A percentile compares a stretch with the other conserved stretches of the same genome.
Evolutionary conservation across 192 early-diverging fungal species (phyloP).

Genomic region (Powellomyces hirtus): DNA sequence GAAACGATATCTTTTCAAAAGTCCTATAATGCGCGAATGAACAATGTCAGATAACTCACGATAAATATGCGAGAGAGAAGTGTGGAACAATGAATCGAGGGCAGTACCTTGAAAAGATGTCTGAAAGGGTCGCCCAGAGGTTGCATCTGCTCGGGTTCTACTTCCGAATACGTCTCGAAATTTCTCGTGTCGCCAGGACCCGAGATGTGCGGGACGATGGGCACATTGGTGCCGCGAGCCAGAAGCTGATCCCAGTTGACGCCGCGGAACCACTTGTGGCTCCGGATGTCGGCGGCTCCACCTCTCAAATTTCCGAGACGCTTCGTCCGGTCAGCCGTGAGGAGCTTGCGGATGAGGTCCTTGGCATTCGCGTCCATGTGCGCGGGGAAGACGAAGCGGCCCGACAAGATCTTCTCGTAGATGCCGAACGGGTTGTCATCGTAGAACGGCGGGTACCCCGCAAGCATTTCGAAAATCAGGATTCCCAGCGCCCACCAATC

Average conservation of each 20-base stretch:
- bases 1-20: too few relatives aligned
- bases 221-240: slow-evolving; percentile 71
- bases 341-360: slow-evolving; percentile 87
- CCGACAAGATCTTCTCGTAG: slow-evolving; percentile 96
- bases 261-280: slow-evolving; percentile 90
- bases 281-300: slow-evolving; percentile 88
- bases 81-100: too few relatives aligned
- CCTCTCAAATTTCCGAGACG: slow-evolving; percentile 87
- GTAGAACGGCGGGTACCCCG: slow-evolving; percentile 95
- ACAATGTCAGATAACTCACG: too few relatives aligned
- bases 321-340: slow-evolving; percentile 88
- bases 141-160: slow-evolving; percentile 58
- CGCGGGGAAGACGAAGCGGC: slow-evolving; percentile 83
- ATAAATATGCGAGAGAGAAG: too few relatives aligned
- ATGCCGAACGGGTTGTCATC: slow-evolving; percentile 98
- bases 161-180: slow-evolving; percentile 96
- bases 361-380: slow-evolving; percentile 82
- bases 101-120: slow-evolving; percentile 61
- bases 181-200: slow-evolving; percentile 95
- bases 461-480: slow-evolving; percentile 97
- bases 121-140: slow-evolving; percentile 68
- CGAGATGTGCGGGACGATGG: slow-evolving; percentile 84
- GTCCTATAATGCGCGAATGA: too few relatives aligned
- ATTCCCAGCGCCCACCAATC: slow-evolving; percentile 99
- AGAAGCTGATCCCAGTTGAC: slow-evolving; percentile 90